Base-by-base conservation (phyloP, 176 grass and related monocot species). In the Triticum urartu region DNA sequence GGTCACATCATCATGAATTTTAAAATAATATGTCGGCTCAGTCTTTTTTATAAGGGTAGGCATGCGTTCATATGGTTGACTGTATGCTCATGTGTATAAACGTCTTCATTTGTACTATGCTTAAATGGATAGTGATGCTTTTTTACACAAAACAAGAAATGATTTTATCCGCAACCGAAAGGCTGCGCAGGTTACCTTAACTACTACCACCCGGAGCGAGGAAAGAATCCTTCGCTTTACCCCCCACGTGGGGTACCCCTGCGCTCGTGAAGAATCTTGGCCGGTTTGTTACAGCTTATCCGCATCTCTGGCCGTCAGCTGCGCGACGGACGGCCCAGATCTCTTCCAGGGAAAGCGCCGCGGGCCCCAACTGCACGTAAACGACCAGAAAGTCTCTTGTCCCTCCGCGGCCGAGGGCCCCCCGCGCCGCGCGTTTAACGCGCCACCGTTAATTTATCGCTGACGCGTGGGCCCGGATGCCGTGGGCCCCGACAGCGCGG, bases 171-270 rank as follows among this genome's bases (percentile, higher is more conserved):
- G 43, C 43, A 4, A 1, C 48, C 10, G 28, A 9, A 61, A 79
- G 38, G 38, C 38, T 39, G 38, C 38, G 38, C 38, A 34, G 33
- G 33, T 34, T 34, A 35, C 36, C 36, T 38, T 38, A 38, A 38
- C 36, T 38, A 20, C 35, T 43, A 58, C n/a, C n/a, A n/a, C n/a
- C n/a, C n/a, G n/a, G n/a, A n/a, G n/a, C n/a, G n/a, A n/a, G n/a
- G n/a, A n/a, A n/a, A n/a, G n/a, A n/a, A n/a, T n/a, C n/a, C n/a
- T n/a, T 3, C 32, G 42, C 26, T 72, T 21, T 58, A 58, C 15
- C 22, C 64, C 84, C 17, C 85, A 83, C 75, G 85, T 84, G 89
- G 75, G 88, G 24, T 60, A 54, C 84, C 38, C 8, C 7, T 1
- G 20, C 72, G 13, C 68, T 77, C 58, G 87, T 66, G 15, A 54